These are phyloP conservation scores for Globisporangium sylvaticum DNA, from an alignment of 352 stramenopile species.

Conservation along the genomic window DNA sequence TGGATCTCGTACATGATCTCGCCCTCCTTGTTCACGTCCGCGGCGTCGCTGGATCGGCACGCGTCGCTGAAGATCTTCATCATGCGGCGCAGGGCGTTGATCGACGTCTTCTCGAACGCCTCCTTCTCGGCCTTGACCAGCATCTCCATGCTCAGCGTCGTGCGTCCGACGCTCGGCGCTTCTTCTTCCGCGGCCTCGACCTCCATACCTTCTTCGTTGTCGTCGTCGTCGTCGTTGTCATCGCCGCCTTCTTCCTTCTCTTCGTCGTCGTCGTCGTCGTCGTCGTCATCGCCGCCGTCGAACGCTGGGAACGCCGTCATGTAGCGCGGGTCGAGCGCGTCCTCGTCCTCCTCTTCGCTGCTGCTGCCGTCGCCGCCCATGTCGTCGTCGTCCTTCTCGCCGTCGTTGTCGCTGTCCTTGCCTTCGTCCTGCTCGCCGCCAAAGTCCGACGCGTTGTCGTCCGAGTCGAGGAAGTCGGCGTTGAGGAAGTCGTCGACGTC, in stretches of 20 bases:
- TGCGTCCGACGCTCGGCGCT: constrained; percentile 35
- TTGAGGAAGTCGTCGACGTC: constrained; percentile 87
- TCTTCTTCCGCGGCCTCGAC: constrained; percentile 22
- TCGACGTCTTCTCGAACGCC: constrained; percentile 85
- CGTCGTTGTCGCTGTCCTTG: constrained; percentile 17
- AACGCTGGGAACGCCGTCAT: constrained; percentile 42
- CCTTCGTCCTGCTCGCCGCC: constrained; percentile 21
- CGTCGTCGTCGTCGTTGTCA: constrained; percentile 16
- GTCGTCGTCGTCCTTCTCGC: constrained; percentile 40
- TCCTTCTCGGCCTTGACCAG: constrained; percentile 83
- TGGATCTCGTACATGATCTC: constrained; percentile 91
- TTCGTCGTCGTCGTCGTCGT: constrained; percentile 9
- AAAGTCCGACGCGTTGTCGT: constrained; percentile 25
- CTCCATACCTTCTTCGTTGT: constrained; percentile 13
- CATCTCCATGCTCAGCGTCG: constrained; percentile 71
- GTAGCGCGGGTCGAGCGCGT: constrained; percentile 74
- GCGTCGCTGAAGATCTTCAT: constrained; percentile 94
- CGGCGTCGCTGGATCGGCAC: constrained; percentile 90
- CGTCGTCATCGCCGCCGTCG: constrained; percentile 24
- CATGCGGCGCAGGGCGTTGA: constrained; percentile 88
- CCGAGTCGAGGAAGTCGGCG: constrained; percentile 76
- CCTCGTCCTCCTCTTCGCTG: constrained; percentile 84
- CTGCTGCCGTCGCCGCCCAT: constrained; percentile 47
- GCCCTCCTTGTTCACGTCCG: constrained; percentile 55
- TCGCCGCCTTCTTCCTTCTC: constrained; percentile 3